Evolutionary conservation across 768 basidiomycete genomes (phyloP).

Genomic region (Termitomyces sp.): DNA sequence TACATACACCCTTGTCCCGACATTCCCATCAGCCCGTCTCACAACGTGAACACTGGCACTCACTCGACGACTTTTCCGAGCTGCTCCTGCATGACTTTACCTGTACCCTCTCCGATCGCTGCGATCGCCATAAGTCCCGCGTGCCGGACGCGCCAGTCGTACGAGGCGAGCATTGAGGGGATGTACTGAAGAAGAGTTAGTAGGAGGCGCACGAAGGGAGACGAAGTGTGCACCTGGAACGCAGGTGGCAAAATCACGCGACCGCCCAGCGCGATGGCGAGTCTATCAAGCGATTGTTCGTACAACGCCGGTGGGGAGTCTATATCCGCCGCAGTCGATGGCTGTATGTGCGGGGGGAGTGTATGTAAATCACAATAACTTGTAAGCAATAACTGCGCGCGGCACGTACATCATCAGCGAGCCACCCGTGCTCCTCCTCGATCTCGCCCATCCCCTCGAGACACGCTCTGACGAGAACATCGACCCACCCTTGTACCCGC

Average conservation of each 20-base stretch:
- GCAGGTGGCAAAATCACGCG: slow-evolving; percentile 72
- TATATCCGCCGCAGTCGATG: slow-evolving; percentile 55
- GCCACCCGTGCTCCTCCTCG: slow-evolving; percentile 58
- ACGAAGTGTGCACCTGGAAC: slow-evolving; percentile 58
- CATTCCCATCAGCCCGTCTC: no score
- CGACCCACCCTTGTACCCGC: slow-evolving; percentile 67
- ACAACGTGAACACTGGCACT: no score
- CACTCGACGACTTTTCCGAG: slow-evolving; percentile 81
- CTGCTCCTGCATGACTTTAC: slow-evolving; percentile 77
- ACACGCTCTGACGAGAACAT: slow-evolving; percentile 68
- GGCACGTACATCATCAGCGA: slow-evolving; percentile 74
- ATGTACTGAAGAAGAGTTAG: slow-evolving; percentile 42
- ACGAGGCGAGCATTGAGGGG: slow-evolving; percentile 75
- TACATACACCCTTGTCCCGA: no score
- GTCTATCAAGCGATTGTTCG: slow-evolving; percentile 78
- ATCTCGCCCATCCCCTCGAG: slow-evolving; percentile 82
- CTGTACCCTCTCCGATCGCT: slow-evolving; percentile 81
- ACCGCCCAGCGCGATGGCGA: slow-evolving; percentile 80
- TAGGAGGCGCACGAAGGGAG: not conserved
- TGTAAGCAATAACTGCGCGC: no score
- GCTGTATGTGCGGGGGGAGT: slow-evolving; percentile 39
- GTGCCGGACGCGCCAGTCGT: slow-evolving; percentile 84
- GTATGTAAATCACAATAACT: no score
- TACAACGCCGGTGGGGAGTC: slow-evolving; percentile 72
- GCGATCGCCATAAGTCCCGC: slow-evolving; percentile 88